Percentiles rank a stretch among this genome's conserved stretches.
Evolutionary conservation across 169 alveolate species (phyloP).

Genomic region (Eimeria maxima): DNA sequence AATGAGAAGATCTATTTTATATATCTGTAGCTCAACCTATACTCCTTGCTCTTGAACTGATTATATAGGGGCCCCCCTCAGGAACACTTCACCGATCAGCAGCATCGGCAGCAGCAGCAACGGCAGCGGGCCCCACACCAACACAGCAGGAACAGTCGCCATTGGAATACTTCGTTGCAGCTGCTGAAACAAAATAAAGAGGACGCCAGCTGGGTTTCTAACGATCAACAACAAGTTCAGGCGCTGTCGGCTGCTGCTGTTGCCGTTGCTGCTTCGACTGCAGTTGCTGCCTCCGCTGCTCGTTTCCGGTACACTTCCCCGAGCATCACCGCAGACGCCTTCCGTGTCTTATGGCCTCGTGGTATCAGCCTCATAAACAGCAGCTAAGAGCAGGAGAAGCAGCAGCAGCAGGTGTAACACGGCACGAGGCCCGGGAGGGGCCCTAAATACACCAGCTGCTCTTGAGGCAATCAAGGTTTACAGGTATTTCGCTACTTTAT

Average conservation of each 20-base stretch:
- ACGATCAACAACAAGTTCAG: neutral
- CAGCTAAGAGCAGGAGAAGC: too few relatives aligned
- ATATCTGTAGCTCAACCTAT: too few relatives aligned
- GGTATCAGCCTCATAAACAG: too few relatives aligned
- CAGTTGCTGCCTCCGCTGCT: neutral
- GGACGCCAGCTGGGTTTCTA: neutral
- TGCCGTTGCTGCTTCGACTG: neutral
- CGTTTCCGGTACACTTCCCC: too few relatives aligned
- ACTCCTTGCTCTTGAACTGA: too few relatives aligned
- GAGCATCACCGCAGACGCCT: too few relatives aligned
- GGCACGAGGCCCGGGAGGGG: too few relatives aligned
- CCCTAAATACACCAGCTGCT: neutral
- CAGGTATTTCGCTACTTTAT: neutral
- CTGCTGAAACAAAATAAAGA: neutral
- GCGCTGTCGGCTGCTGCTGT: conserved; percentile 39
- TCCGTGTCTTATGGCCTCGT: too few relatives aligned
- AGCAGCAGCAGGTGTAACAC: too few relatives aligned
- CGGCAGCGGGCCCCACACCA: conserved; percentile 7
- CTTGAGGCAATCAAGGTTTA: neutral
- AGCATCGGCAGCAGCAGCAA: neutral
- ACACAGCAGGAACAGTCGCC: neutral
- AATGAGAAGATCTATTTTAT: too few relatives aligned
- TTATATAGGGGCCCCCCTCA: too few relatives aligned
- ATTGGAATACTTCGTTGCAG: neutral
- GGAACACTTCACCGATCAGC: neutral